Evolutionary conservation across 2,329 filamentous ascomycete species (phyloP), one percentile per base, ranked within the genome.

Genomic region (Elsinoe fawcettii): DNA sequence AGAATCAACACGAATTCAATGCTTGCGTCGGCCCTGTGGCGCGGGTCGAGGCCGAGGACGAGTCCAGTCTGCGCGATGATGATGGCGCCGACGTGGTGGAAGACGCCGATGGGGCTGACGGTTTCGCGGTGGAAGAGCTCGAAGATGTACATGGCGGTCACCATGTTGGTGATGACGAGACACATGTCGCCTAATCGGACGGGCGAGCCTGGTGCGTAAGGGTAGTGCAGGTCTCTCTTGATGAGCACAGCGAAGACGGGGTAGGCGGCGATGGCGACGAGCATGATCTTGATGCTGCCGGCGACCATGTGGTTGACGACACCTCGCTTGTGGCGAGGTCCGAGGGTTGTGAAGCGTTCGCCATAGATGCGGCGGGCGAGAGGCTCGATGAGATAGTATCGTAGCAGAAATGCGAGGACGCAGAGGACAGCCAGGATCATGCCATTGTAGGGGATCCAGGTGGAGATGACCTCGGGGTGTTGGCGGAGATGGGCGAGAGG

Each of bases 241-340:
- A 74, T 72, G 0, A 70, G 64, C 12, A 76, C 66, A 23, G 64
- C 60, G 43, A 75, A 63, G 46, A 76, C 74, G 1, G 75, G 74
- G 61, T 76, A 75, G 1, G 68, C 69, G 0, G 70, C 72, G 0
- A 71, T 22, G 11, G 74, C 56, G 7, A 76, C 57, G 37, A 76
- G 71, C 16, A 73, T 1, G 1, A 75, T 58, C 55, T 77, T 77
- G 5, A 71, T 73, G 1, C 59, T 54, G 0, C 71, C 73, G 1
- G 74, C 74, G 18, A 77, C 71, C 47, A 76, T 74, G 57, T 77
- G 75, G 51, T 77, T 77, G 34, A 76, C 66, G 59, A 77, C 76
- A 0, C 73, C 73, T 7, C 73, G 67, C 3, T 69, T 65, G 18
- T 71, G 68, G 0, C 63, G 58, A 12, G 73, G 71, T 51, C 66